Conservation (phyloP, 345 rosid genomes). For the Aquilaria yunnanensis region DNA sequence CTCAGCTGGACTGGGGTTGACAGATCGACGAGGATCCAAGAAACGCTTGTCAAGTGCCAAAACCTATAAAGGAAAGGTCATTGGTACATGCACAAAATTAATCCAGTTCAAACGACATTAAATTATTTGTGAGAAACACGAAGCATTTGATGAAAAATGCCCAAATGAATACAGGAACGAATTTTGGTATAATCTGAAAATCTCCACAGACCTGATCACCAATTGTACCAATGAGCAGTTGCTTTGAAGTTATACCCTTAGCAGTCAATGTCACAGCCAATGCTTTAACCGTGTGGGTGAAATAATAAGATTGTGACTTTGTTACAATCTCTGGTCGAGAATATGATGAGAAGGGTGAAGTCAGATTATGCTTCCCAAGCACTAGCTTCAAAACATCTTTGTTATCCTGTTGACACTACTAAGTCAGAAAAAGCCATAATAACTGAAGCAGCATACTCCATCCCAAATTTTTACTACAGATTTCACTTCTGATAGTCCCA, state of each 20-base stretch:
- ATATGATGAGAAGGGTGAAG: conserved; percentile 72
- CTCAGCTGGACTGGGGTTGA: conserved; percentile 96
- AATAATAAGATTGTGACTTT: conserved; percentile 92
- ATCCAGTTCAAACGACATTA: not conserved
- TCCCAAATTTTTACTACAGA: too few relatives aligned
- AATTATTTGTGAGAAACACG: not conserved
- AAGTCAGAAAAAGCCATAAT: conserved; percentile 13
- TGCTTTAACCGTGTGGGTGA: conserved; percentile 82
- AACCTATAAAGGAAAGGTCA: conserved; percentile 33
- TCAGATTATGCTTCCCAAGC: conserved; percentile 94
- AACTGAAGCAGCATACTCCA: not conserved
- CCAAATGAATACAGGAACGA: not conserved
- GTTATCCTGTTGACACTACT: conserved; percentile 65
- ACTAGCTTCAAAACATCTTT: conserved; percentile 89
- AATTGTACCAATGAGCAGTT: conserved; percentile 91
- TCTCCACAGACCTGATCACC: conserved; percentile 67
- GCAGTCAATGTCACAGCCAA: conserved; percentile 88
- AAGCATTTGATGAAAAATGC: not conserved
- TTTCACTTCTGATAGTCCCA: too few relatives aligned
- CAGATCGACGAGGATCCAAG: conserved; percentile 86
- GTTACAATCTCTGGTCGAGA: conserved; percentile 85
- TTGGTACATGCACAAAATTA: not conserved
- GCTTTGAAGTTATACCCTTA: conserved; percentile 97
- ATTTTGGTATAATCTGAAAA: not conserved
- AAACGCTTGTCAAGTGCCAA: conserved; percentile 89